These are phyloP conservation scores for Amphirosellinia nigrospora DNA, from an alignment of 495 filamentous ascomycete genomes.

Conservation along the genomic window DNA sequence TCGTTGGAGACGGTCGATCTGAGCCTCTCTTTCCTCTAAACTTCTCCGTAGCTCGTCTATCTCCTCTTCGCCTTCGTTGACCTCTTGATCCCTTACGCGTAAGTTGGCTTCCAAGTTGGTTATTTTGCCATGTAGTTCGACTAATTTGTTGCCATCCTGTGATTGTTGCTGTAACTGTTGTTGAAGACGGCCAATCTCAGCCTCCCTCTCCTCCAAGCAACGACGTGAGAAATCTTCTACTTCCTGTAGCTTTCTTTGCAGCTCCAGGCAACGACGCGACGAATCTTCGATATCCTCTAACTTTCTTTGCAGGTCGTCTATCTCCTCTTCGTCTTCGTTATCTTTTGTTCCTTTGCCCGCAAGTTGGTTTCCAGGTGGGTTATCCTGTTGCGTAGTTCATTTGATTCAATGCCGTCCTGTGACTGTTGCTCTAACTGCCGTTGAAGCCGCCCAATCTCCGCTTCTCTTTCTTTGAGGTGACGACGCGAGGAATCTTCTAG, in stretches of 20 bases:
- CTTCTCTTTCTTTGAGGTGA: constrained; percentile 38
- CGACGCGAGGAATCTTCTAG: no score
- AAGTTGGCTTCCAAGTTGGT: constrained; percentile 41
- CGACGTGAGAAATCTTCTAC: constrained; percentile 19
- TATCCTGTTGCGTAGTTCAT: neutral
- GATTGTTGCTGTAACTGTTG: neutral
- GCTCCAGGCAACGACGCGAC: constrained; percentile 32
- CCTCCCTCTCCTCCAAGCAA: constrained; percentile 47
- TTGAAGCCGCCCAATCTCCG: constrained; percentile 57
- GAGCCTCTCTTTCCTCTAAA: neutral
- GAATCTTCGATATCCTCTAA: neutral
- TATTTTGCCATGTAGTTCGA: constrained; percentile 66
- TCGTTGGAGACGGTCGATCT: neutral
- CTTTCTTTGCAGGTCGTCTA: neutral
- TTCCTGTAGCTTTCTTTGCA: constrained; percentile 38
- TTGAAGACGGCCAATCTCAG: constrained; percentile 55
- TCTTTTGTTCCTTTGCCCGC: neutral
- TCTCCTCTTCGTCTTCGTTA: neutral
- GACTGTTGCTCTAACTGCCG: constrained; percentile 5
- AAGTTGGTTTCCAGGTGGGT: neutral
- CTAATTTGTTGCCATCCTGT: constrained; percentile 46
- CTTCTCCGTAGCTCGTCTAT: constrained; percentile 43
- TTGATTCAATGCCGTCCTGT: neutral
- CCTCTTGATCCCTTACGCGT: neutral
- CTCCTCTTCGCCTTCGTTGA: constrained; percentile 49